These are phyloP conservation scores for Tolypocladium guangdongense DNA, from an alignment of 2,329 filamentous ascomycete genomes.

Conservation along the genomic window DNA sequence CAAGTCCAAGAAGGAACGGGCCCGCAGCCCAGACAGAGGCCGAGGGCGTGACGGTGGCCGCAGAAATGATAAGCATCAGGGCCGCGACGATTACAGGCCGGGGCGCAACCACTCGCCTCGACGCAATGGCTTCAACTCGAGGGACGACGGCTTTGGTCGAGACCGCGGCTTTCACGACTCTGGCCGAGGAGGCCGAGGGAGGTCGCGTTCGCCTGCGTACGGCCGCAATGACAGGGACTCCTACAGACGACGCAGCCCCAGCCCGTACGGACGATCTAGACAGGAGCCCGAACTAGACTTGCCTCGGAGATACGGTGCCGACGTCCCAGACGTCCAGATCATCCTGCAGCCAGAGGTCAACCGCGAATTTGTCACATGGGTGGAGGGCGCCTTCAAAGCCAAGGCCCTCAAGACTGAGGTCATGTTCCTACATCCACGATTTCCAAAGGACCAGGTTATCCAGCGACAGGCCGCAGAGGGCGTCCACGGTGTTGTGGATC, in stretches of 20 bases:
- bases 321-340: constrained; percentile 85
- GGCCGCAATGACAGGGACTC: constrained; percentile 32
- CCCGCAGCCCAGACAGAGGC: constrained; percentile 50
- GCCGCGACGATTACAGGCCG: constrained; percentile 56
- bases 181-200: constrained; percentile 38
- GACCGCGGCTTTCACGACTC: constrained; percentile 31
- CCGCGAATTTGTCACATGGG: constrained; percentile 71
- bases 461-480: constrained; percentile 80
- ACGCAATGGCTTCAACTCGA: constrained; percentile 41
- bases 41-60: constrained; percentile 31
- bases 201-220: constrained; percentile 56
- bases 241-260: constrained; percentile 61
- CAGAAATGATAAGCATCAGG: constrained; percentile 32
- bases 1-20: constrained; percentile 52
- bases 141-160: constrained; percentile 50
- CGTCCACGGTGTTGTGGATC: constrained; percentile 71
- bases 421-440: constrained; percentile 66
- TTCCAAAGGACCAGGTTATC: constrained; percentile 69
- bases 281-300: constrained; percentile 53
- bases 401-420: constrained; percentile 67
- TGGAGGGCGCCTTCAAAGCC: constrained; percentile 63
- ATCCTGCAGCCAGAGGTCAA: constrained; percentile 70
- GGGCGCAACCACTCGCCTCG: constrained; percentile 48
- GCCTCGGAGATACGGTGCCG: constrained; percentile 58
- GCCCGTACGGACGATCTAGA: constrained; percentile 43